Base-by-base conservation (phyloP, 495 filamentous ascomycete genomes). In the Coniosporium apollinis region DNA sequence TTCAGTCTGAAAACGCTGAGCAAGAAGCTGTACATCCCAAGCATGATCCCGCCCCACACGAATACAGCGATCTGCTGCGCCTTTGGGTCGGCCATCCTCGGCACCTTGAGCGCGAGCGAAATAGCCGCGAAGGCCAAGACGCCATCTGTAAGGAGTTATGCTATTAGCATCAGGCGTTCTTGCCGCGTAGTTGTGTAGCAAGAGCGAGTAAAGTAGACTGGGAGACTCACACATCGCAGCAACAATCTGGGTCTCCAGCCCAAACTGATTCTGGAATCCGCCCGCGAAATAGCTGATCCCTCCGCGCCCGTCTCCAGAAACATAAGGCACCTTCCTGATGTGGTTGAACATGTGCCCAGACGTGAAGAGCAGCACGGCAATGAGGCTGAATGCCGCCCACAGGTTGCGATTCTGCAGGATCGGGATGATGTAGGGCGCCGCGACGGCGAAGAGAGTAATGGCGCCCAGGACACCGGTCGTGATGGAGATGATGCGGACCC, bases 321-420 rank as follows among this genome's bases (percentile, higher is more conserved):
- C 82, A 50, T 99, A 99, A n/a, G 89, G 87, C 0, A 89, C 84
- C 50, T 85, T 85, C 37, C 89, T 70, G 51, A 99, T 99, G 46
- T 96, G 89, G 58, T 96, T 96, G 68, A 86, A 99, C 89, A 99
- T 97, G 53, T 96, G 85, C 10, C 91, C 89, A 44, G 76, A 84
- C 22, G 82, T 96, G 61, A 99, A 99, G 21, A 99, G 62, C 28
- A 99, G 72, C 39, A 99, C 83, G 5, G 73, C 69, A 45, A 99
- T 82, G 34, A 99, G 61, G 51, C 80, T 87, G 44, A 93, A 52
- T 19, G 79, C 86, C 21, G 89, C 85, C 91, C 89, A 99, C 19
- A 94, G 58, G 39, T 89, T 94, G 36, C 86, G 72, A 56, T 81
- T 94, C 51, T 83, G 82, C 22, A 96, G 60, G 36, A 94, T 52